Evolutionary conservation across 78 protist species (phyloP).

Genomic region (Emiliania huxleyi): DNA sequence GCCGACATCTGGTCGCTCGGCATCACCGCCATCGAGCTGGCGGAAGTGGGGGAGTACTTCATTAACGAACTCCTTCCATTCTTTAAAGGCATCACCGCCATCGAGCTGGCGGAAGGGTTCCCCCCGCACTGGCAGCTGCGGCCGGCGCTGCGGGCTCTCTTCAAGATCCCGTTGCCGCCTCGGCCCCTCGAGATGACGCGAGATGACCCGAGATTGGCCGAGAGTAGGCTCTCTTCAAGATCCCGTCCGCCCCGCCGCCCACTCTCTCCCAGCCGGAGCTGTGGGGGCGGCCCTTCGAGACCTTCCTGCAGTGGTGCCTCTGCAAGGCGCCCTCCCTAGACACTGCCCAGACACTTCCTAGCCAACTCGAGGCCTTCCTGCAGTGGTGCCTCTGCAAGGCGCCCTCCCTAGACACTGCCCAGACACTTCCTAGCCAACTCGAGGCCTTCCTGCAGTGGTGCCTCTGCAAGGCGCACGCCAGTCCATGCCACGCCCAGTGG

Average conservation of each 20-base stretch:
- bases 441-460: not conserved
- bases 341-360: too few relatives aligned
- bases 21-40: too few relatives aligned
- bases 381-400: not conserved
- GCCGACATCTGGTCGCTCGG: slow-evolving; percentile 99
- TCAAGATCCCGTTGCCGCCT: too few relatives aligned
- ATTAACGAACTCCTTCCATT: too few relatives aligned
- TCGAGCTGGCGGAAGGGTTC: slow-evolving; percentile 92
- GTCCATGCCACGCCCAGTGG: too few relatives aligned
- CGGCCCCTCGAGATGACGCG: too few relatives aligned
- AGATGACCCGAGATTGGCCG: too few relatives aligned
- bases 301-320: slow-evolving; percentile 83
- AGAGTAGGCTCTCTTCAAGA: too few relatives aligned
- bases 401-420: not conserved
- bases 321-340: slow-evolving; percentile 90
- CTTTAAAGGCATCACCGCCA: slow-evolving; percentile 89
- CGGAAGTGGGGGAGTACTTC: too few relatives aligned
- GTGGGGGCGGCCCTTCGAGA: slow-evolving; percentile 69
- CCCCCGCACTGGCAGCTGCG: slow-evolving; percentile 93
- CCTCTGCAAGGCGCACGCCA: too few relatives aligned
- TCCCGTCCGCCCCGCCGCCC: slow-evolving; percentile 89
- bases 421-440: not conserved
- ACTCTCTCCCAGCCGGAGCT: slow-evolving; percentile 77
- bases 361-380: too few relatives aligned
- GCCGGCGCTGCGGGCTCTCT: slow-evolving; percentile 91